Evolutionary conservation across 2,329 filamentous ascomycete genomes (phyloP).

Genomic region (Aureobasidium pullulans): DNA sequence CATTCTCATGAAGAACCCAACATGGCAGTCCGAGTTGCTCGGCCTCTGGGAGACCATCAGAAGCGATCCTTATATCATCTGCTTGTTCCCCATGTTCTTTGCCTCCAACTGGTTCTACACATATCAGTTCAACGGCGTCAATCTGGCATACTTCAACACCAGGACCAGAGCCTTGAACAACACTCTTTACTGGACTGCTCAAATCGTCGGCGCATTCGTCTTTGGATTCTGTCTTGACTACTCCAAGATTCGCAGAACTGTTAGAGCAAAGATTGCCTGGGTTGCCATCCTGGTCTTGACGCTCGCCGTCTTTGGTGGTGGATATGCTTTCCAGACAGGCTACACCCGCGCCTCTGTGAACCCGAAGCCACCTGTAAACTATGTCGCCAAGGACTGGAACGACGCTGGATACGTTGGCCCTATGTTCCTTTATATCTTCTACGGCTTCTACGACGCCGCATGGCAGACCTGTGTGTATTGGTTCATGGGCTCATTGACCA

Average conservation of each 20-base stretch:
- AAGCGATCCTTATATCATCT: constrained; percentile 63
- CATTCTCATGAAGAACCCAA: constrained; percentile 85
- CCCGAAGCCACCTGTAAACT: constrained; percentile 16
- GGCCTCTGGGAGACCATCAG: constrained; percentile 68
- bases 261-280: constrained; percentile 60
- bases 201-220: constrained; percentile 67
- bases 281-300: constrained; percentile 59
- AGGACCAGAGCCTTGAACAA: constrained; percentile 71
- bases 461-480: constrained; percentile 93
- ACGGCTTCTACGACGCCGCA: constrained; percentile 79
- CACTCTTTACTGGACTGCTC: constrained; percentile 69
- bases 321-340: constrained; percentile 65
- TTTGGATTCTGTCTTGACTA: constrained; percentile 67
- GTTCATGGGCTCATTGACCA: constrained; percentile 91
- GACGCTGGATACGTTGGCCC: constrained; percentile 63
- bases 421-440: constrained; percentile 86
- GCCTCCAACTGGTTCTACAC: constrained; percentile 74
- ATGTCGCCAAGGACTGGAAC: constrained; percentile 56
- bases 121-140: constrained; percentile 62
- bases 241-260: constrained; percentile 49
- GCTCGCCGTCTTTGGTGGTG: constrained; percentile 74
- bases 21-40: constrained; percentile 69
- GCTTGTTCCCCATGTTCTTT: constrained; percentile 77
- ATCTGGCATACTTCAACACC: constrained; percentile 62
- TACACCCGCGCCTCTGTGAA: constrained; percentile 41